Evolutionary conservation across 352 stramenopile genomes (phyloP).

Genomic region (Elongisporangium undulatum): DNA sequence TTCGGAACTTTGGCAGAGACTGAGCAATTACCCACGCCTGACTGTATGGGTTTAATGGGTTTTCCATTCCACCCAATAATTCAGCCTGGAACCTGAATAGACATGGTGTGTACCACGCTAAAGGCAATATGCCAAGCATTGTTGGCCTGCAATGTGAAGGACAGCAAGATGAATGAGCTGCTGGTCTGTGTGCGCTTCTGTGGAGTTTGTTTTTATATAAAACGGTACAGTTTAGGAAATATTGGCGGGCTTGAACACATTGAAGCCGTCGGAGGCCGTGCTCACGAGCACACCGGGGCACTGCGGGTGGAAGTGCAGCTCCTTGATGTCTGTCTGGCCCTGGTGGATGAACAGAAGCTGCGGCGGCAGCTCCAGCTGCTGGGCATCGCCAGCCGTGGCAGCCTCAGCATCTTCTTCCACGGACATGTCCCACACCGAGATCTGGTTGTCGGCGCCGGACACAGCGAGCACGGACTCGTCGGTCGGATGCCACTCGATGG

Average conservation of each 20-base stretch:
- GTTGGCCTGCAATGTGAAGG: no score
- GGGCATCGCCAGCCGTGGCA: conserved; percentile 32
- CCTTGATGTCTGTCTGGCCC: conserved; percentile 98
- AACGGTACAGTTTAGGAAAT: conserved; percentile 67
- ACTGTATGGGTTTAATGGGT: background rate
- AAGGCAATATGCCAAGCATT: no score
- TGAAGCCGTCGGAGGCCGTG: conserved; percentile 96
- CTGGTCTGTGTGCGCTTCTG: no score
- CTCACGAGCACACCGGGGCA: conserved; percentile 96
- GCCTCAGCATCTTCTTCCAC: conserved; percentile 96
- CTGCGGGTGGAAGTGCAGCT: conserved; percentile 99
- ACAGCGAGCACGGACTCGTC: conserved; percentile 98
- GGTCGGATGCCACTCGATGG: conserved; percentile 98
- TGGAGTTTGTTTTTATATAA: background rate
- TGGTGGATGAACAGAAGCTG: conserved; percentile 99
- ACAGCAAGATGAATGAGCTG: no score
- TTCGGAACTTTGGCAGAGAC: background rate
- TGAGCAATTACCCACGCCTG: background rate
- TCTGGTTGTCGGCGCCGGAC: conserved; percentile 93
- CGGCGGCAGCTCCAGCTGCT: conserved; percentile 92
- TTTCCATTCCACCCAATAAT: background rate
- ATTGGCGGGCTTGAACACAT: conserved; percentile 97
- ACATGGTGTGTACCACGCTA: no score
- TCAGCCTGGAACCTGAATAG: background rate
- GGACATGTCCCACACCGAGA: conserved; percentile 99